phyloP scores from a whole-genome alignment of 371 early-diverging fungal genomes.

The Capniomyces stellatus region DNA sequence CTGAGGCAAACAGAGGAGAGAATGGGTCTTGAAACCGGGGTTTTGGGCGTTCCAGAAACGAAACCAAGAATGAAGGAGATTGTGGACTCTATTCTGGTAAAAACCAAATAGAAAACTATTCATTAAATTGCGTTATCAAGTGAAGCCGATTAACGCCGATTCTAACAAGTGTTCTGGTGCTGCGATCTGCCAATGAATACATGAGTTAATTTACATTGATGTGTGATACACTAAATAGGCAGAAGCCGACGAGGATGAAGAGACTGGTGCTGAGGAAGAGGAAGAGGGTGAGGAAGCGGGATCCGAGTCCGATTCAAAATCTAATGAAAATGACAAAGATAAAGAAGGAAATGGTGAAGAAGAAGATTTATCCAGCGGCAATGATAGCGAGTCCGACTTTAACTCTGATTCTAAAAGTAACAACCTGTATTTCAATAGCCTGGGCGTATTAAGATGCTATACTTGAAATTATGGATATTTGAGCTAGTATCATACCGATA shows the following conservation, averaged over 20 bases:
- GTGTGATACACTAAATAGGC: not conserved
- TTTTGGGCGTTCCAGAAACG: not conserved
- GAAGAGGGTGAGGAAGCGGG: not conserved
- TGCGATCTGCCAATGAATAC: not conserved
- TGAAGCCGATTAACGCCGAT: not conserved
- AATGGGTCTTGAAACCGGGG: not conserved
- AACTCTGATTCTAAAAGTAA: not conserved
- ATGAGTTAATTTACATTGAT: not conserved
- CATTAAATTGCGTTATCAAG: not conserved
- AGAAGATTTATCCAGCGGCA: constrained; percentile 2
- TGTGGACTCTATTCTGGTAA: not conserved
- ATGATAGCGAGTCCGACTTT: not conserved
- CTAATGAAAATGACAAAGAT: not conserved
- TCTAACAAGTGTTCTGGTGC: not conserved
- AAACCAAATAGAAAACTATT: not conserved
- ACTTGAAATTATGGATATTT: too few relatives aligned
- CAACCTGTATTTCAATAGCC: too few relatives aligned
- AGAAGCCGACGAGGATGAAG: not conserved
- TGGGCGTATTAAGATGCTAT: too few relatives aligned
- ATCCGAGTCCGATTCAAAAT: not conserved
- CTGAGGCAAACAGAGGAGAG: not conserved
- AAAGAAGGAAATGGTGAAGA: not conserved
- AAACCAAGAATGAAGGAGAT: not conserved
- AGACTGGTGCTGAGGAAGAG: not conserved
- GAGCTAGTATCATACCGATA: too few relatives aligned